These are phyloP conservation scores for Magnolia officinalis DNA, from an alignment of 164 flowering plant genomes.

Conservation along the genomic window DNA sequence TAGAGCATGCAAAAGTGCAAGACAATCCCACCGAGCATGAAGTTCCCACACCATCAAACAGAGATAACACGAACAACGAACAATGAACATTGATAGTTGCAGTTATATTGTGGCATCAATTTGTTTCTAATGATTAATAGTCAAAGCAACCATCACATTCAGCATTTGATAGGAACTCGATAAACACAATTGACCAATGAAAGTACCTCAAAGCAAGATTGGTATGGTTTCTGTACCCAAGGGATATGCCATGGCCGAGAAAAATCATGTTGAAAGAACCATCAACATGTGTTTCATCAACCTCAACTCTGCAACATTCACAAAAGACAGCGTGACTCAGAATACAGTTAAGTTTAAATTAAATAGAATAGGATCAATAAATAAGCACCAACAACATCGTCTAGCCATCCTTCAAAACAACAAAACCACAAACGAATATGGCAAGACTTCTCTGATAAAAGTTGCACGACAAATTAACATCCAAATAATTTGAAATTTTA, in stretches of 20 bases:
- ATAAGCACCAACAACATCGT: not conserved
- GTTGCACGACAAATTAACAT: too few relatives aligned
- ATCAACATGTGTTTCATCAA: slow-evolving; percentile 64
- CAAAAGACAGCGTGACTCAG: not conserved
- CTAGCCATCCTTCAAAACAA: too few relatives aligned
- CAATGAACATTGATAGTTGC: not conserved
- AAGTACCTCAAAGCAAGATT: slow-evolving; percentile 75
- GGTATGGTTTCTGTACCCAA: slow-evolving; percentile 76
- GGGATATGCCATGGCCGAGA: slow-evolving; percentile 73
- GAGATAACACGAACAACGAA: not conserved
- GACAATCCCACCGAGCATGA: too few relatives aligned
- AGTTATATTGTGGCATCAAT: not conserved
- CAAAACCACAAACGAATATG: too few relatives aligned
- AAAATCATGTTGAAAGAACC: slow-evolving; percentile 96
- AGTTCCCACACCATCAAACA: not conserved
- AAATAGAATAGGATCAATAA: not conserved
- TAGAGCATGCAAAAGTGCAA: not conserved
- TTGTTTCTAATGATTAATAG: not conserved
- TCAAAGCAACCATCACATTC: not conserved
- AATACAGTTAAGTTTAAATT: not conserved
- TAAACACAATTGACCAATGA: not conserved
- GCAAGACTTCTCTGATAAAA: too few relatives aligned
- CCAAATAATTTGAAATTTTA: not conserved
- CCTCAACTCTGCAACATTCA: slow-evolving; percentile 62
- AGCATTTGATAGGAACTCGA: not conserved